These are phyloP conservation scores for Yamadazyma dendronema DNA, from an alignment of 1,139 yeast genomes.

Conservation along the genomic window DNA sequence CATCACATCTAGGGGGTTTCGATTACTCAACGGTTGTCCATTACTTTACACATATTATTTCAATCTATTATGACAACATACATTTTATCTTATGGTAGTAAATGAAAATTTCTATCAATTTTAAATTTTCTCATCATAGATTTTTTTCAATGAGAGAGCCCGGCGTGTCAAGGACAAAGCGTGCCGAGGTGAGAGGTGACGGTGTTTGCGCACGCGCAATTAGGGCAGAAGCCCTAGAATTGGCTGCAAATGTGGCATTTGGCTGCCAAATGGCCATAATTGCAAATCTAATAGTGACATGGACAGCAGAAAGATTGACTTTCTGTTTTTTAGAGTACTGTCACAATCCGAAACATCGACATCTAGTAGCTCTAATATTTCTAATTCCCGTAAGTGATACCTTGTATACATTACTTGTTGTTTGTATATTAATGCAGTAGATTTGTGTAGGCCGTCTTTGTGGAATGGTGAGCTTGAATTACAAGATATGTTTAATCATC, in stretches of 20 bases:
- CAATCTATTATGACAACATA: constrained; percentile 5
- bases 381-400: too few relatives aligned
- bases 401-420: too few relatives aligned
- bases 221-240: constrained; percentile 6
- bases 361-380: too few relatives aligned
- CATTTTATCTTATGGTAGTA: constrained; percentile 12
- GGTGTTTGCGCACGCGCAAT: neutral
- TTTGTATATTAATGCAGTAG: too few relatives aligned
- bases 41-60: neutral
- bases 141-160: constrained; percentile 4
- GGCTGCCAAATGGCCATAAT: neutral
- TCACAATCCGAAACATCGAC: too few relatives aligned
- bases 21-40: too few relatives aligned
- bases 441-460: too few relatives aligned
- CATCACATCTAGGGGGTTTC: too few relatives aligned
- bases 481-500: neutral
- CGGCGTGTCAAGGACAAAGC: neutral
- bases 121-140: constrained; percentile 4
- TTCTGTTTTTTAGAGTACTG: too few relatives aligned
- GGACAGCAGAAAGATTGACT: too few relatives aligned
- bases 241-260: constrained; percentile 2
- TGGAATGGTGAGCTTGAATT: neutral
- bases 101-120: constrained; percentile 8
- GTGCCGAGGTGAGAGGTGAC: neutral
- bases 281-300: too few relatives aligned